Conservation (phyloP, 2,329 filamentous ascomycete genomes). For the Aspergillus quadrilineatus region DNA sequence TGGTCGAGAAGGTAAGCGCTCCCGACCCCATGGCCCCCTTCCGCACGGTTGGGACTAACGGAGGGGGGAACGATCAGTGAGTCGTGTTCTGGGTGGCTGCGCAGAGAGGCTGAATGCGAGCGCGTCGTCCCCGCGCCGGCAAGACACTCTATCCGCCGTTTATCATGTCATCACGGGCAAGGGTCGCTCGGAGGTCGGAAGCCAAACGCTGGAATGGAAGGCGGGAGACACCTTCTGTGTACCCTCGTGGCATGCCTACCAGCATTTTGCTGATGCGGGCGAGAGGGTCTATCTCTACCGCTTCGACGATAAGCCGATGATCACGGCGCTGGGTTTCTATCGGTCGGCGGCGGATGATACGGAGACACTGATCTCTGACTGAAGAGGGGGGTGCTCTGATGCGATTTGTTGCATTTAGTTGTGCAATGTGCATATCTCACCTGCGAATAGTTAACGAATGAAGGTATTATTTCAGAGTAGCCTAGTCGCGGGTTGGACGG, state of each 20-base stretch:
- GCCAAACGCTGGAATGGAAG: constrained; percentile 45
- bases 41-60: too few species aligned
- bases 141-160: constrained; percentile 54
- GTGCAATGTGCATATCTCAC: too few species aligned
- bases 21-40: too few species aligned
- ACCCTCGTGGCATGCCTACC: constrained; percentile 53
- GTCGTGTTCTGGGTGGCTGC: constrained; percentile 48
- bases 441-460: too few species aligned
- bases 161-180: constrained; percentile 54
- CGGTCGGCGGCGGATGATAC: constrained; percentile 41
- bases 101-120: constrained; percentile 48
- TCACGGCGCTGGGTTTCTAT: constrained; percentile 54
- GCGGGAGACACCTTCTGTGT: constrained; percentile 57
- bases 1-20: constrained; percentile 33
- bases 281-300: constrained; percentile 52
- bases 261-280: constrained; percentile 44
- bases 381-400: too few species aligned
- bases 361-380: constrained; percentile 42
- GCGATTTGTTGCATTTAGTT: too few species aligned
- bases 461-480: too few species aligned
- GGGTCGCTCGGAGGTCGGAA: constrained; percentile 45
- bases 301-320: constrained; percentile 58
- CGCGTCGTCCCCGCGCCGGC: constrained; percentile 36
- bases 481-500: too few species aligned
- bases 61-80: constrained; percentile 39